phyloP scores from a whole-genome alignment of 2,329 filamentous ascomycete species.

The Cylindrodendrum hubeiense region DNA sequence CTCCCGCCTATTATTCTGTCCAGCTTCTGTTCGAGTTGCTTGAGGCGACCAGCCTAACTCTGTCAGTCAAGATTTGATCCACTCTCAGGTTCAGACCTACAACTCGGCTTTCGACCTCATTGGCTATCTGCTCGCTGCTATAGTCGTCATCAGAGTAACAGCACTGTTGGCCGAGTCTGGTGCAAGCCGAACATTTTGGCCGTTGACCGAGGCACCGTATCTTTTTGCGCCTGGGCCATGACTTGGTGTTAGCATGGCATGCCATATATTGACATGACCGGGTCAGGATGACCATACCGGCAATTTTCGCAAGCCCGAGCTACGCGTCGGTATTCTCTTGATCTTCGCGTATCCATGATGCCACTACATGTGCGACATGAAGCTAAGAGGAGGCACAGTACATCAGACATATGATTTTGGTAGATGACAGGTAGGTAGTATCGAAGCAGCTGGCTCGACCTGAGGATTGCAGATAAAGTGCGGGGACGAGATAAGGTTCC shows the following conservation, averaged over 20 bases:
- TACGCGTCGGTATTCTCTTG: constrained; percentile 28
- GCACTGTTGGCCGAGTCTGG: constrained; percentile 22
- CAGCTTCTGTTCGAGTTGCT: constrained; percentile 32
- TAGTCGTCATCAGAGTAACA: neutral
- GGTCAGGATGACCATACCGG: constrained; percentile 2
- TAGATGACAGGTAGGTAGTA: neutral
- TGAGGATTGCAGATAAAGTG: neutral
- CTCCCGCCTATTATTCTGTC: constrained; percentile 25
- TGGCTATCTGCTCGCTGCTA: neutral
- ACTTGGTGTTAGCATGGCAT: neutral
- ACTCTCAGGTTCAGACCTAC: neutral
- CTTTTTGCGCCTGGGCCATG: constrained; percentile 31
- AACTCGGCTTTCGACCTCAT: neutral
- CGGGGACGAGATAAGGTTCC: neutral
- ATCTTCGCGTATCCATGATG: constrained; percentile 21
- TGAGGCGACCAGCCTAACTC: constrained; percentile 17
- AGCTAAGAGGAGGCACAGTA: neutral
- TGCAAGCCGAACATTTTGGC: constrained; percentile 32
- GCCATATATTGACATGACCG: neutral
- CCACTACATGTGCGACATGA: neutral
- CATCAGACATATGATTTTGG: neutral
- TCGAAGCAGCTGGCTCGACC: neutral
- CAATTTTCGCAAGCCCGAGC: constrained; percentile 31
- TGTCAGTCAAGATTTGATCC: neutral
- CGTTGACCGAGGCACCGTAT: constrained; percentile 32